phyloP scores from a whole-genome alignment of 805 yeast species.

The Saturnispora bothae region DNA sequence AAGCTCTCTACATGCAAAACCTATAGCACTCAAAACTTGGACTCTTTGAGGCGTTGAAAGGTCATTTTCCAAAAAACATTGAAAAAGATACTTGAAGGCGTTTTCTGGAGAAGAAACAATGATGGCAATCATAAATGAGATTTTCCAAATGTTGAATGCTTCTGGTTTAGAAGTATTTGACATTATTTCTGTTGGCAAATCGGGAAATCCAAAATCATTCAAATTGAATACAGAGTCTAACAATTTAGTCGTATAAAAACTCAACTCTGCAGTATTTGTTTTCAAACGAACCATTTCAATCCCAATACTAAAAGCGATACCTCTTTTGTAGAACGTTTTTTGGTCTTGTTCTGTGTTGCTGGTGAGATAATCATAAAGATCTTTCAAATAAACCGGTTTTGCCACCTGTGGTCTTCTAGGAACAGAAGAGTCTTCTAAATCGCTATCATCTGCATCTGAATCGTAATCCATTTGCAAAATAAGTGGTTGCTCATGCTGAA shows the following conservation, averaged over 20 bases:
- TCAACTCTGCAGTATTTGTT: constrained; percentile 51
- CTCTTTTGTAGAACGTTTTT: constrained; percentile 39
- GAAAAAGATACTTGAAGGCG: constrained; percentile 35
- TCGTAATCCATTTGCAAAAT: constrained; percentile 14
- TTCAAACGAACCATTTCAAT: constrained; percentile 60
- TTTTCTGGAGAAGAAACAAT: constrained; percentile 37
- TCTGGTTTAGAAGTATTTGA: constrained; percentile 33
- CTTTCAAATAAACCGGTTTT: constrained; percentile 62
- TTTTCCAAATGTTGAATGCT: constrained; percentile 52
- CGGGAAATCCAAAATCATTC: constrained; percentile 28
- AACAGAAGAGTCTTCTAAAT: constrained; percentile 37
- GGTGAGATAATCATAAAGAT: constrained; percentile 47
- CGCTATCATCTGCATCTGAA: constrained; percentile 34
- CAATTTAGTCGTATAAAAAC: constrained; percentile 45
- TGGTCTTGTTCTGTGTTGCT: constrained; percentile 33
- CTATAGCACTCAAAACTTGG: constrained; percentile 53
- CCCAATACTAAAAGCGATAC: constrained; percentile 39
- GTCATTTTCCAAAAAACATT: constrained; percentile 56
- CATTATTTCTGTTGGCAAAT: not conserved
- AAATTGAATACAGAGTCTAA: constrained; percentile 41
- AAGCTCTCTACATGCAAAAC: constrained; percentile 65
- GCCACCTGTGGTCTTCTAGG: constrained; percentile 28
- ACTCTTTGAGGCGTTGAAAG: constrained; percentile 73
- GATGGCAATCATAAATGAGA: constrained; percentile 57
- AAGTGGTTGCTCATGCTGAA: constrained; percentile 6